Base-by-base conservation (phyloP, 1,139 yeast genomes). In the Kurtzmaniella natalensis region DNA sequence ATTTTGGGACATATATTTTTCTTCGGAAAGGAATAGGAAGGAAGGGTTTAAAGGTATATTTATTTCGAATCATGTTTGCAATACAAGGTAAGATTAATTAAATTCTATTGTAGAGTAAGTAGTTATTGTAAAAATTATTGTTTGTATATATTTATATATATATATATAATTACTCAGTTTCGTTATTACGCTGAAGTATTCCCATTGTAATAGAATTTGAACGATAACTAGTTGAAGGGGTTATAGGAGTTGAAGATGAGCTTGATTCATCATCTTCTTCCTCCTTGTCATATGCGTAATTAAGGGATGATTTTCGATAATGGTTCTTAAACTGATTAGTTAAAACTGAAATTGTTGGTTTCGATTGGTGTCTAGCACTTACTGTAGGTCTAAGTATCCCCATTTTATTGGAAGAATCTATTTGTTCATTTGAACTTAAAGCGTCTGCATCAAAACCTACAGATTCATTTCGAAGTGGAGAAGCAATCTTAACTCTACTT, bases 181-280 rank as follows among this genome's bases (percentile, higher is more conserved):
- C 32, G 14, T 28, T 31, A 28, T 51, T 41, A 37, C 57, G 58
- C 39, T 64, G 72, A 25, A 69, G 53, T 8, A 69, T 45, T 1
- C 70, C 74, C 37, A 69, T 58, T 1, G 72, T 55, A 18, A 69
- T 57, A 2, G 73, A 66, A 45, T 64, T 68, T 3, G 72, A 64
- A 18, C 75, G 53, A 37, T 53, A 55, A 41, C 51, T 46, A 24
- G 41, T 42, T 2, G 71, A 70, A 21, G 64, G 43, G 24, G 48
- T 35, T 26, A 41, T 52, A 15, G 36, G n/a, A n/a, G n/a, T n/a
- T n/a, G n/a, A n/a, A n/a, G n/a, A n/a, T n/a, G n/a, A n/a, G n/a
- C 46, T n/a, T 52, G 49, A 16, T 42, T 45, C 11, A 14, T 23
- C 26, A 23, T 14, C 14, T 7, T 23, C 26, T 10, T 23, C 16